phyloP scores from a whole-genome alignment of 352 stramenopile species.

The Globisporangium recalcitrans region DNA sequence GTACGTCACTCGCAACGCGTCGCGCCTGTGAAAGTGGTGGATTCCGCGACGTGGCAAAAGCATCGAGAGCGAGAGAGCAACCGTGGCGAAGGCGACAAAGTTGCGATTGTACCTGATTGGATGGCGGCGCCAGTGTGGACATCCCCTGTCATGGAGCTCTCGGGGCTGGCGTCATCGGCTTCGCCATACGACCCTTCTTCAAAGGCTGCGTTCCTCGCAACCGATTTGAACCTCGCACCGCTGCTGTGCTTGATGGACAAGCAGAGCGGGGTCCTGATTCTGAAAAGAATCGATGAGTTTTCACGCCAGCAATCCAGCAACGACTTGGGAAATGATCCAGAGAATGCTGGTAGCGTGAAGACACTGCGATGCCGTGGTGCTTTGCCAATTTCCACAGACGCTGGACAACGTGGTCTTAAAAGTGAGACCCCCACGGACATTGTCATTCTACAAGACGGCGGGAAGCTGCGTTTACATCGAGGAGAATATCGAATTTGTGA shows the following conservation, averaged over 20 bases:
- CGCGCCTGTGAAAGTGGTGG: conserved; percentile 29
- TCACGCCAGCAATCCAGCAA: not conserved
- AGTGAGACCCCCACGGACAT: conserved; percentile 23
- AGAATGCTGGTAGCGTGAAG: not conserved
- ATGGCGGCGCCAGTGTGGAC: conserved; percentile 26
- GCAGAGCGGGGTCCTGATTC: conserved; percentile 23
- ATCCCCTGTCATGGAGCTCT: conserved; percentile 19
- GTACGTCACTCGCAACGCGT: not conserved
- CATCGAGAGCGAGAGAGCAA: conserved; percentile 28
- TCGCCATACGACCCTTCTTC: not conserved
- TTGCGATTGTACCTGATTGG: conserved; percentile 47
- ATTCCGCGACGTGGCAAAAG: conserved; percentile 35
- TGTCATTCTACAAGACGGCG: conserved; percentile 31
- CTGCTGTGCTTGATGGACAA: conserved; percentile 50
- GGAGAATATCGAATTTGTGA: conserved; percentile 28
- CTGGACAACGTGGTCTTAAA: not conserved
- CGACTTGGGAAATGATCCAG: not conserved
- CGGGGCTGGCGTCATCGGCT: conserved; percentile 3
- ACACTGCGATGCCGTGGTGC: conserved; percentile 39
- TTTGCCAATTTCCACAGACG: conserved; percentile 24
- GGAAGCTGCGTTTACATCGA: conserved; percentile 29
- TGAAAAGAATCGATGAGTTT: conserved; percentile 24
- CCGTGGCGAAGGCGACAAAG: conserved; percentile 14
- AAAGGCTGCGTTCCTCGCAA: conserved; percentile 36
- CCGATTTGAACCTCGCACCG: conserved; percentile 15